Evolutionary conservation across 768 basidiomycete genomes (phyloP).

Genomic region (Mycena polygramma): DNA sequence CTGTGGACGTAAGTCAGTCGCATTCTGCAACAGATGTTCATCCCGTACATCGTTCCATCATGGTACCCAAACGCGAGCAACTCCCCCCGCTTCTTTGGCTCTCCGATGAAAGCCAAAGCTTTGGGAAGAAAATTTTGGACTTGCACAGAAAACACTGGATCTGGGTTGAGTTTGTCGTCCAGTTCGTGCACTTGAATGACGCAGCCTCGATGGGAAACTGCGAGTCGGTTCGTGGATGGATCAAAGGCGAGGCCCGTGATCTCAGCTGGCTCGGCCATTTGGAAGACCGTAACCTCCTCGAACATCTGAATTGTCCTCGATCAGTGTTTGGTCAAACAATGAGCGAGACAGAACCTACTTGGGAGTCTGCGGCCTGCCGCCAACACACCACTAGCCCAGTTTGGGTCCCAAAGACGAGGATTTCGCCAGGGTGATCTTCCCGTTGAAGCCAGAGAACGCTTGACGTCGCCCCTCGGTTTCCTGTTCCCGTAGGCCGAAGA

Average conservation of each 20-base stretch:
- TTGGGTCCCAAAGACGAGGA: constrained; percentile 30
- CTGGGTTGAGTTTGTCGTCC: neutral
- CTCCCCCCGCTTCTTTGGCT: constrained; percentile 16
- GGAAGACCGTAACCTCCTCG: constrained; percentile 25
- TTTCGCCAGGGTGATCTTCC: constrained; percentile 30
- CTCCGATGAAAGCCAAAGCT: constrained; percentile 32
- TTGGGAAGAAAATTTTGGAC: constrained; percentile 31
- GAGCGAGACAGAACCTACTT: neutral
- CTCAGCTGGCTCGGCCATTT: constrained; percentile 24
- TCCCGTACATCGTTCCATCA: constrained; percentile 37
- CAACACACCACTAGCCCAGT: constrained; percentile 30
- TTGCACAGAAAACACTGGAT: constrained; percentile 23
- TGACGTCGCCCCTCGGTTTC: constrained; percentile 29
- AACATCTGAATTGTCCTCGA: constrained; percentile 11
- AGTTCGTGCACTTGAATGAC: constrained; percentile 31
- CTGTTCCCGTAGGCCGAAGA: neutral
- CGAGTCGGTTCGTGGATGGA: constrained; percentile 32
- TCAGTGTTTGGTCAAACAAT: neutral
- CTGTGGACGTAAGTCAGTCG: neutral
- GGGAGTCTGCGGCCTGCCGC: constrained; percentile 16
- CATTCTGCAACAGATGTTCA: neutral
- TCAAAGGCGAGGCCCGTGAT: constrained; percentile 39
- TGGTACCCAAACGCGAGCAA: constrained; percentile 34
- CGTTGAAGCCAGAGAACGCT: constrained; percentile 24
- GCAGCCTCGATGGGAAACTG: constrained; percentile 25